Percentiles rank a stretch among this genome's conserved stretches.
These are phyloP conservation scores for Neohortaea acidophila DNA, from an alignment of 495 filamentous ascomycete genomes.

Conservation along the genomic window DNA sequence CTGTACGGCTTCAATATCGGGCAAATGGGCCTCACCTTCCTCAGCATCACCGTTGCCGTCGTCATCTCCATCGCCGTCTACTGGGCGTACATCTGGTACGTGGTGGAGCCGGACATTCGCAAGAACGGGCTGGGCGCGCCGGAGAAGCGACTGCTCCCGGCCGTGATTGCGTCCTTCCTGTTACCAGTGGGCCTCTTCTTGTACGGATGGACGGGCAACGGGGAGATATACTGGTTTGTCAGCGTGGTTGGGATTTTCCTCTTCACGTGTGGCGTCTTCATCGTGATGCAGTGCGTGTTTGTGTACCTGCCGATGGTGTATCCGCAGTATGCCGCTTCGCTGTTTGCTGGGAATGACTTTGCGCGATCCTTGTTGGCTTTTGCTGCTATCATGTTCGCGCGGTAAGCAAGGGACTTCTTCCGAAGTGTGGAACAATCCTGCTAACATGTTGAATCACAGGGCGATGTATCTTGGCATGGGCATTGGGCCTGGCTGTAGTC, in stretches of 20 bases:
- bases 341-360: conserved; percentile 51
- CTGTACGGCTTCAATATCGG: conserved; percentile 49
- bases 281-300: conserved; percentile 49
- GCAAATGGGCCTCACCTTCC: conserved; percentile 48
- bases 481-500: conserved; percentile 37
- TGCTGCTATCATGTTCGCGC: conserved; percentile 41
- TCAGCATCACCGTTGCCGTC: conserved; percentile 43
- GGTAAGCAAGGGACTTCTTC: too few species aligned
- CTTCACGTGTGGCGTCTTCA: conserved; percentile 37
- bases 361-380: conserved; percentile 40
- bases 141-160: conserved; percentile 41
- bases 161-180: conserved; percentile 37
- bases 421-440: too few species aligned
- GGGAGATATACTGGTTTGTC: conserved; percentile 46
- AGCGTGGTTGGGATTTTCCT: conserved; percentile 43
- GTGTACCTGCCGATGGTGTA: conserved; percentile 47
- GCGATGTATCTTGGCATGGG: conserved; percentile 45
- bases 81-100: conserved; percentile 35
- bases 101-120: conserved; percentile 36
- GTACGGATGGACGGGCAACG: conserved; percentile 44
- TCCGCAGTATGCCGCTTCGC: conserved; percentile 44
- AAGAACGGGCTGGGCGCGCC: conserved; percentile 32
- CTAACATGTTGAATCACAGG: too few species aligned
- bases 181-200: conserved; percentile 47
- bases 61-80: conserved; percentile 39